A percentile compares a stretch with the other conserved stretches of the same genome.
These are phyloP conservation scores for Pythium scleroteichum DNA, from an alignment of 352 stramenopile species.

Conservation along the genomic window DNA sequence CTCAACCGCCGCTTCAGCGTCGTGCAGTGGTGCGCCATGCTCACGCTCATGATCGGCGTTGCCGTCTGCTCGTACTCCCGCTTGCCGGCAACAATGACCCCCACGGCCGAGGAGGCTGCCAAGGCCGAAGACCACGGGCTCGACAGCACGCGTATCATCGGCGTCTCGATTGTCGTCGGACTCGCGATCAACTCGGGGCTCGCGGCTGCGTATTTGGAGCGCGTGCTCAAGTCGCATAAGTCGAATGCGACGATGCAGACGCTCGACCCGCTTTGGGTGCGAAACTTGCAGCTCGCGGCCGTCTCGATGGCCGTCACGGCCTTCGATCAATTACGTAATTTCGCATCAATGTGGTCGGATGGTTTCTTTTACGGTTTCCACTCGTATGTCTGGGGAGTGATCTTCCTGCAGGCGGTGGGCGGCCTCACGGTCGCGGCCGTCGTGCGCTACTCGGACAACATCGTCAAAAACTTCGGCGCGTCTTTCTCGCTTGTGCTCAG, in stretches of 20 bases:
- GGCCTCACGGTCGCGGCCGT: slow-evolving; percentile 85
- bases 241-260: slow-evolving; percentile 68
- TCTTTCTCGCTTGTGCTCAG: slow-evolving; percentile 88
- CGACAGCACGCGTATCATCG: slow-evolving; percentile 67
- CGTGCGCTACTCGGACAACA: slow-evolving; percentile 89
- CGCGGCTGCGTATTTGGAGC: slow-evolving; percentile 85
- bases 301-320: slow-evolving; percentile 77
- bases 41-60: slow-evolving; percentile 84
- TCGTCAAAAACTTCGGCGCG: slow-evolving; percentile 90
- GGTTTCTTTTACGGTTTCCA: slow-evolving; percentile 87
- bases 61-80: slow-evolving; percentile 86
- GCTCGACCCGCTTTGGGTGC: slow-evolving; percentile 82
- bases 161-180: slow-evolving; percentile 75
- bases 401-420: slow-evolving; percentile 82
- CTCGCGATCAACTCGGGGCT: slow-evolving; percentile 87
- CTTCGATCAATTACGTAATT: slow-evolving; percentile 72
- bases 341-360: slow-evolving; percentile 53
- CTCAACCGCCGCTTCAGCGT: slow-evolving; percentile 82
- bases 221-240: slow-evolving; percentile 88
- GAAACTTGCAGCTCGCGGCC: slow-evolving; percentile 83
- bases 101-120: slow-evolving; percentile 25
- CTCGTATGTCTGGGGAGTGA: slow-evolving; percentile 66
- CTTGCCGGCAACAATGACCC: slow-evolving; percentile 30
- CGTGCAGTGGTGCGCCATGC: slow-evolving; percentile 84
- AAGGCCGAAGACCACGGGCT: slow-evolving; percentile 23